These are phyloP conservation scores for Beta corolliflora DNA, from an alignment of 179 eudicot genomes.

Conservation along the genomic window DNA sequence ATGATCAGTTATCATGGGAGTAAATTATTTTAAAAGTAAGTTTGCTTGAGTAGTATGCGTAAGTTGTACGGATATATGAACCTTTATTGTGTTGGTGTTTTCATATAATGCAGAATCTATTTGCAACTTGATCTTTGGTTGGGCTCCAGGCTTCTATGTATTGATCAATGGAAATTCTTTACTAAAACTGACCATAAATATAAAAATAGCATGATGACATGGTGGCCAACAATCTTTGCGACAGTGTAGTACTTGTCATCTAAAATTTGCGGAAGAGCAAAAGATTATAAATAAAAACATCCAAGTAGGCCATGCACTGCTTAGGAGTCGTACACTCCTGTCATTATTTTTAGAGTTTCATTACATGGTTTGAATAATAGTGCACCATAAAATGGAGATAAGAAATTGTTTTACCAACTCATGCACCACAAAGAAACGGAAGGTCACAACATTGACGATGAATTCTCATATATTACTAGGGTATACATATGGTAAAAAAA, in stretches of 20 bases:
- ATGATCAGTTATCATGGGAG: too few species aligned
- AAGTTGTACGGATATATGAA: slow-evolving; percentile 11
- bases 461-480: too few species aligned
- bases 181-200: neutral
- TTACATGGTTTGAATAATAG: too few species aligned
- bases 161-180: neutral
- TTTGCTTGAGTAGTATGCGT: neutral
- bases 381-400: too few species aligned
- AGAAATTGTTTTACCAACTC: too few species aligned
- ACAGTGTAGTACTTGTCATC: neutral
- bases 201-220: neutral
- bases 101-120: slow-evolving; percentile 4
- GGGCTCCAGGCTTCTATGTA: slow-evolving; percentile 12
- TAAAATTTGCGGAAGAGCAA: neutral
- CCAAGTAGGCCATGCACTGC: too few species aligned
- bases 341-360: too few species aligned
- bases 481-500: too few species aligned
- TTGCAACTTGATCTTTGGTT: slow-evolving; percentile 12
- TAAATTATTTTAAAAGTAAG: too few species aligned
- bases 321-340: too few species aligned
- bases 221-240: slow-evolving; percentile 5
- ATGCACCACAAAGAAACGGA: too few species aligned
- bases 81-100: slow-evolving; percentile 7
- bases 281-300: neutral
- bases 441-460: too few species aligned